Conservation (phyloP, 2,329 filamentous ascomycete species). For the Magnaporthiopsis poae region DNA sequence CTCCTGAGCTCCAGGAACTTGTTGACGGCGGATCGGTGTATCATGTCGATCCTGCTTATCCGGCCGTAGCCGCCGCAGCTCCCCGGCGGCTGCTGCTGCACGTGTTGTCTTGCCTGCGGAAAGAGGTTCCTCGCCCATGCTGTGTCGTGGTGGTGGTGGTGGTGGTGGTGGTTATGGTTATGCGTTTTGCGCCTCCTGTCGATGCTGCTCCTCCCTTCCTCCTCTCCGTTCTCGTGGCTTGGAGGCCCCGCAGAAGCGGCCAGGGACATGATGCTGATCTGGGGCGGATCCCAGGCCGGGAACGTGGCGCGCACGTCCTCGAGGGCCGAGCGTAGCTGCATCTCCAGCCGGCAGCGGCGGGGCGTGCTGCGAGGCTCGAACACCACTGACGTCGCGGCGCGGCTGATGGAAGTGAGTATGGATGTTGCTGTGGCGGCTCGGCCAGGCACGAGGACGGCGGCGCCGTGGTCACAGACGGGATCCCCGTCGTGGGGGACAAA, state of each 20-base stretch:
- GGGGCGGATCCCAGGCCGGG: slow-evolving; percentile 24
- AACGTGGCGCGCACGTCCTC: slow-evolving; percentile 21
- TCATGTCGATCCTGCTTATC: background rate
- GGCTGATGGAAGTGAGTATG: background rate
- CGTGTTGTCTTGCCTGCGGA: no score
- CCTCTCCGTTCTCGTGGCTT: background rate
- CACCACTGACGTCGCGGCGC: slow-evolving; percentile 23
- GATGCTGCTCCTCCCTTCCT: background rate
- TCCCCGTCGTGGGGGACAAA: slow-evolving; percentile 33
- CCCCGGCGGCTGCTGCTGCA: background rate
- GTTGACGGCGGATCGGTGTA: background rate
- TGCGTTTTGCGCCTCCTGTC: background rate
- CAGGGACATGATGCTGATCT: slow-evolving; percentile 28
- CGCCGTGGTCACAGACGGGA: slow-evolving; percentile 21
- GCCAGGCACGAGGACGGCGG: slow-evolving; percentile 19
- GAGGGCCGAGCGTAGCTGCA: slow-evolving; percentile 22
- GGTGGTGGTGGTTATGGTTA: background rate
- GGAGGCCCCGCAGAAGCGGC: background rate
- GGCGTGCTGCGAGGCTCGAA: slow-evolving; percentile 25
- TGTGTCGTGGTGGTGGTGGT: no score
- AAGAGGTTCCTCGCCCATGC: no score
- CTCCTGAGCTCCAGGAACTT: background rate
- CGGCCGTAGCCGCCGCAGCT: background rate
- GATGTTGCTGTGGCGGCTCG: slow-evolving; percentile 2
- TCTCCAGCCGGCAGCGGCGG: slow-evolving; percentile 9